These are phyloP conservation scores for Pisolithus albus DNA, from an alignment of 768 basidiomycete species.

Conservation along the genomic window DNA sequence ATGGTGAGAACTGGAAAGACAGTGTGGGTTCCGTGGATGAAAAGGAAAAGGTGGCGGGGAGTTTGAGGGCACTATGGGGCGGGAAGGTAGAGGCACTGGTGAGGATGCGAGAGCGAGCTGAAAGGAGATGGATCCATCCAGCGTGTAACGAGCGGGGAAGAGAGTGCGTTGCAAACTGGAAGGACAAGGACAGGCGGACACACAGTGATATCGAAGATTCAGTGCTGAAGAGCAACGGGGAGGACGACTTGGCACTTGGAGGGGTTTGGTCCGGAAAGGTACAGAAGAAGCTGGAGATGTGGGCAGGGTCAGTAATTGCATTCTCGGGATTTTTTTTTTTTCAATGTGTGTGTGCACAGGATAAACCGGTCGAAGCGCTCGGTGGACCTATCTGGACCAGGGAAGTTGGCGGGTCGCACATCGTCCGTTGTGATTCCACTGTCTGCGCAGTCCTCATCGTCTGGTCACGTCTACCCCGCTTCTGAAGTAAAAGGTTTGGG, in stretches of 20 bases:
- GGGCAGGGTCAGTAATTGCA: slow-evolving; percentile 37
- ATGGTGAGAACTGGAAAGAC: slow-evolving; percentile 29
- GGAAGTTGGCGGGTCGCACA: slow-evolving; percentile 17
- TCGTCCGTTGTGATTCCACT: slow-evolving; percentile 25
- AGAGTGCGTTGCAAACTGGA: slow-evolving; percentile 22
- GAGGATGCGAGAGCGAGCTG: slow-evolving; percentile 24
- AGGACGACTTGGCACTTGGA: slow-evolving; percentile 28
- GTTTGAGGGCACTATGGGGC: slow-evolving; percentile 29
- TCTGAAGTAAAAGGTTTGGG: slow-evolving; percentile 21
- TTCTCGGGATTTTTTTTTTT: neutral
- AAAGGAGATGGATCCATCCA: slow-evolving; percentile 10
- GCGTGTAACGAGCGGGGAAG: slow-evolving; percentile 21
- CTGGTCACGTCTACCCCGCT: slow-evolving; percentile 21
- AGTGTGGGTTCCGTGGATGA: slow-evolving; percentile 22
- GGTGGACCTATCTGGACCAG: slow-evolving; percentile 21
- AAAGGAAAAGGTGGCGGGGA: slow-evolving; percentile 29
- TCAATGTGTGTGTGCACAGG: slow-evolving; percentile 15
- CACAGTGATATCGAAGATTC: slow-evolving; percentile 27
- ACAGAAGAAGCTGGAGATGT: slow-evolving; percentile 43
- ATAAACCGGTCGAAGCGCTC: slow-evolving; percentile 30
- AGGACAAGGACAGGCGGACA: slow-evolving; percentile 23
- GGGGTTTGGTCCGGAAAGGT: slow-evolving; percentile 37
- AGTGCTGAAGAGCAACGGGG: slow-evolving; percentile 16
- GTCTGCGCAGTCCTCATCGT: slow-evolving; percentile 31
- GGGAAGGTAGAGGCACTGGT: slow-evolving; percentile 23